Base-by-base conservation (phyloP, 179 eudicot genomes). In the Spergularia azorica region DNA sequence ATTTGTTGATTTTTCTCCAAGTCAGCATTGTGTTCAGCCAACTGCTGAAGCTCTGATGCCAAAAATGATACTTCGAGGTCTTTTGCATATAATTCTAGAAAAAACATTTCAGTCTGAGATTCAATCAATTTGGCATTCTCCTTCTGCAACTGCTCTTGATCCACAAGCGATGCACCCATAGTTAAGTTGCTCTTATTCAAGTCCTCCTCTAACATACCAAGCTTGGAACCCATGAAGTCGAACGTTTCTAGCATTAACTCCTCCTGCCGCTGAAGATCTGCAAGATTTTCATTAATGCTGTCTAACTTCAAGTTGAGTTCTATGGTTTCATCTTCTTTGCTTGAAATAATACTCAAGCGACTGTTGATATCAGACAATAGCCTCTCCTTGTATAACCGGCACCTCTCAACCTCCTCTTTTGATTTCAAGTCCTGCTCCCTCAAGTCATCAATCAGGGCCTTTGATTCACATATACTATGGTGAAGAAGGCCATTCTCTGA, bases 221-320 rank as follows among this genome's bases (percentile, higher is more conserved):
- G 92, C 82, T 91, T 90, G 68, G 84, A 80, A 60, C 87, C 89
- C 85, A 95, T 87, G 74, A 72, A 65, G 41, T 90, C 83, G 11
- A 90, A 91, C 83, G 90, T 90, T 76, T 85, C 88, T 81, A 93
- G 56, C 93, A 95, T 88, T 75, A 84, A 17, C 72, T 90, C 97
- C 83, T 93, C 97, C 71, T 91, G 95, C 60, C 52, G 75, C 83
- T 95, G 92, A 69, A 93, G 85, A 84, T 78, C 85, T 51, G 70
- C 18, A 67, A 96, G 87, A 78, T 80, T 89, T 82, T 92, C 84
- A 76, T 85, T 84, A 61, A 93, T 90, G 73, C 67, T 48, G 63
- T 81, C 72, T 54, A 95, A 79, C 87, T 91, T 90, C 73, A 78
- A 52, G 26, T 81, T 72, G 52, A 95, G 88, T 43, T 83, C 86